These are phyloP conservation scores for Sugiyamaella neomexicana DNA, from an alignment of 1,139 yeast species.

Conservation along the genomic window DNA sequence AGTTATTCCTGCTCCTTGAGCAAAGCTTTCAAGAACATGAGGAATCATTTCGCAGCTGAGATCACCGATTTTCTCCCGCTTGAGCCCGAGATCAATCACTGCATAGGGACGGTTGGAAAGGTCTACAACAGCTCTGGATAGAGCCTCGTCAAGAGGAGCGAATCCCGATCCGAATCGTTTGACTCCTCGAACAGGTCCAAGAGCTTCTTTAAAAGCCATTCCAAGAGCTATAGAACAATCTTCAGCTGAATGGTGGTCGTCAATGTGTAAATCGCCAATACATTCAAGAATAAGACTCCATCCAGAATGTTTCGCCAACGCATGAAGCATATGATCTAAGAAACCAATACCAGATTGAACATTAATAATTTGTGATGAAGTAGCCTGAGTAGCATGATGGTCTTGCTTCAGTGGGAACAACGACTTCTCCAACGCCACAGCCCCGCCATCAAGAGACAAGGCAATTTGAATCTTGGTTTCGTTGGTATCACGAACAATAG, in stretches of 20 bases:
- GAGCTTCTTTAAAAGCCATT: constrained; percentile 80
- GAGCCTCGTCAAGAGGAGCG: constrained; percentile 96
- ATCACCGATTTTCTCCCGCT: constrained; percentile 91
- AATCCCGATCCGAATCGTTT: constrained; percentile 91
- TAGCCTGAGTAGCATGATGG: constrained; percentile 60
- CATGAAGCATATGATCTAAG: constrained; percentile 95
- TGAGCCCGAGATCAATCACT: constrained; percentile 82
- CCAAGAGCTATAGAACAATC: constrained; percentile 95
- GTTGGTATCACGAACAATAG: constrained; percentile 72
- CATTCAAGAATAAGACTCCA: constrained; percentile 92
- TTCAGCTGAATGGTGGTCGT: constrained; percentile 96
- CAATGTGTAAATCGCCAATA: constrained; percentile 91
- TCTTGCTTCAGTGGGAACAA: constrained; percentile 41
- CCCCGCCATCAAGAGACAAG: constrained; percentile 82
- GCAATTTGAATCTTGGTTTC: constrained; percentile 93
- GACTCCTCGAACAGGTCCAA: constrained; percentile 87
- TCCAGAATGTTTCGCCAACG: constrained; percentile 93
- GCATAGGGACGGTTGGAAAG: constrained; percentile 91
- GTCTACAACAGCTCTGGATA: constrained; percentile 92
- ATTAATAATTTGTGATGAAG: constrained; percentile 62
- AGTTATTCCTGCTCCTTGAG: constrained; percentile 86
- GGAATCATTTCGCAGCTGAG: constrained; percentile 95
- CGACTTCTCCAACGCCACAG: constrained; percentile 57
- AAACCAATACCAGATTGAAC: constrained; percentile 94
- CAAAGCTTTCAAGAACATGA: constrained; percentile 91